These are phyloP conservation scores for Heritiera fomes DNA, from an alignment of 345 rosid genomes.

Conservation along the genomic window DNA sequence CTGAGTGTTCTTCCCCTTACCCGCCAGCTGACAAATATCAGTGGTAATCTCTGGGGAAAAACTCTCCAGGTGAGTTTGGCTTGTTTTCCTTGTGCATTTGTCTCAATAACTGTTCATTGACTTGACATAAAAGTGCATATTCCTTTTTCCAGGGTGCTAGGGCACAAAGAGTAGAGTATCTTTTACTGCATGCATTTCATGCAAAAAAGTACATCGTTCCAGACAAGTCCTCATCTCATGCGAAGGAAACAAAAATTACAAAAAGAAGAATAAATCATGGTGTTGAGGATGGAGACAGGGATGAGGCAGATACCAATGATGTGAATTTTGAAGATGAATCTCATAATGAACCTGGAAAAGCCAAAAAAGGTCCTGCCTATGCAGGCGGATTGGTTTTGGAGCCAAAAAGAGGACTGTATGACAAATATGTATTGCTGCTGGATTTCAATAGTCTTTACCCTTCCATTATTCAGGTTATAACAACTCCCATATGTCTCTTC, in stretches of 20 bases:
- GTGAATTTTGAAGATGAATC: slow-evolving; percentile 44
- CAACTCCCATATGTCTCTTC: slow-evolving; percentile 19
- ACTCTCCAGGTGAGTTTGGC: slow-evolving; percentile 81
- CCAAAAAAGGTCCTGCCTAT: slow-evolving; percentile 90
- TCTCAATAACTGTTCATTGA: not conserved
- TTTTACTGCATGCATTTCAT: slow-evolving; percentile 88
- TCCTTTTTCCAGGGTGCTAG: slow-evolving; percentile 78
- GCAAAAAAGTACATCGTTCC: slow-evolving; percentile 90
- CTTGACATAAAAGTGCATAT: slow-evolving; percentile 5
- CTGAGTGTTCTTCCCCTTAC: slow-evolving; percentile 96
- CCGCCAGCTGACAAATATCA: slow-evolving; percentile 93
- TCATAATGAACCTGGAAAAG: slow-evolving; percentile 49
- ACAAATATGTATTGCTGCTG: slow-evolving; percentile 87
- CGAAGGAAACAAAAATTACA: slow-evolving; percentile 54
- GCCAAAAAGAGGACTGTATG: slow-evolving; percentile 94
- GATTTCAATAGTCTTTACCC: slow-evolving; percentile 99
- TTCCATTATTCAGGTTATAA: slow-evolving; percentile 90
- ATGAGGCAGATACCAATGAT: slow-evolving; percentile 51
- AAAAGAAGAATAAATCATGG: slow-evolving; percentile 58
- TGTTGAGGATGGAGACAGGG: slow-evolving; percentile 42
- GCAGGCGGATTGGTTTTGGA: slow-evolving; percentile 97
- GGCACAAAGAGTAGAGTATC: slow-evolving; percentile 95
- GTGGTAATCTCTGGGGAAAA: slow-evolving; percentile 98
- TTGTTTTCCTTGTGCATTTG: slow-evolving; percentile 9
- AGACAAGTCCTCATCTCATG: slow-evolving; percentile 64